These are phyloP conservation scores for Lathyrus sativus DNA, from an alignment of 306 rosid species.

Conservation along the genomic window DNA sequence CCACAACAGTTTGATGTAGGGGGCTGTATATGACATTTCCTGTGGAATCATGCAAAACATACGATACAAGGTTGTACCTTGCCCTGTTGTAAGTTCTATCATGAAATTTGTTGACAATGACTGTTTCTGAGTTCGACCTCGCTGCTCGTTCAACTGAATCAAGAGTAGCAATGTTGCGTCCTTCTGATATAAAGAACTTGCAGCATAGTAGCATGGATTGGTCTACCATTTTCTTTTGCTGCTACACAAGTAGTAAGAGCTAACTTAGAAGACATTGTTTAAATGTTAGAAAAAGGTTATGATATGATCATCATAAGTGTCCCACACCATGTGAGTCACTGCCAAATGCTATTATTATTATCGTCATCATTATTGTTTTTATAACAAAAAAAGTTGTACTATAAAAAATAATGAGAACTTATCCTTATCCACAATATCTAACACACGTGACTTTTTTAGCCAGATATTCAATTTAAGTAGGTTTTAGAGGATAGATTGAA, in stretches of 20 bases:
- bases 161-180: conserved; percentile 58
- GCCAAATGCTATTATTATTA: not conserved
- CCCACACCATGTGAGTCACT: conserved; percentile 6
- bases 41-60: conserved; percentile 61
- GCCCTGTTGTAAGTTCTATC: conserved; percentile 72
- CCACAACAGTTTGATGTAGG: conserved; percentile 61
- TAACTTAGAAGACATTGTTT: not conserved
- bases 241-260: conserved; percentile 33
- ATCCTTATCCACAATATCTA: conserved; percentile 21
- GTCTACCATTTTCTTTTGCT: conserved; percentile 57
- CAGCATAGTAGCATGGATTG: conserved; percentile 69
- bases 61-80: conserved; percentile 70
- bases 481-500: not conserved
- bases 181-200: conserved; percentile 68
- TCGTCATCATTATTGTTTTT: not conserved
- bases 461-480: conserved; percentile 16
- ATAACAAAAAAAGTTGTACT: not conserved
- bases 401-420: not conserved
- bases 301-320: not conserved
- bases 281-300: too few species aligned
- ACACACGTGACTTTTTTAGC: conserved; percentile 26
- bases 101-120: conserved; percentile 59
- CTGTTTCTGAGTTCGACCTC: conserved; percentile 53
- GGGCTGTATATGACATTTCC: conserved; percentile 78
- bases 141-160: conserved; percentile 74